These are phyloP conservation scores for Przewalskia tangutica DNA, from an alignment of 257 asterid genomes.

Conservation along the genomic window DNA sequence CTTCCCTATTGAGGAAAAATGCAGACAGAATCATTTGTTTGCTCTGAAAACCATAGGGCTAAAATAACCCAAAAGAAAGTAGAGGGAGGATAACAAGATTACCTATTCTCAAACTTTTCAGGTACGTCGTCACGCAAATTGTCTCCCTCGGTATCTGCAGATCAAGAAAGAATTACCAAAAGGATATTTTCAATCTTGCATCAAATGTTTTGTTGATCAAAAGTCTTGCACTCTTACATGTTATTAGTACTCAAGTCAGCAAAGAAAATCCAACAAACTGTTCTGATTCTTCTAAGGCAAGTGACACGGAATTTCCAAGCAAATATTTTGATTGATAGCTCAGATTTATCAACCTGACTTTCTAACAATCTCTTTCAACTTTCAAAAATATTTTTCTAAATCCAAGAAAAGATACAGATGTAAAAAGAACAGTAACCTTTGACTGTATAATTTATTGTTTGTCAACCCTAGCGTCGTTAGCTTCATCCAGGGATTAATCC, in stretches of 20 bases:
- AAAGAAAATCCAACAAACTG: neutral
- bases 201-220: neutral
- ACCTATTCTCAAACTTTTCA: constrained; percentile 48
- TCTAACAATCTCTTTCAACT: neutral
- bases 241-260: neutral
- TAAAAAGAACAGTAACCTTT: neutral
- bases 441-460: neutral
- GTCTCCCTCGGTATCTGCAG: constrained; percentile 52
- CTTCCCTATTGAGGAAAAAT: constrained; percentile 39
- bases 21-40: neutral
- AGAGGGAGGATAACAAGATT: neutral
- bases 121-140: constrained; percentile 46
- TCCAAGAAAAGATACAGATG: neutral
- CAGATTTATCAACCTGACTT: neutral
- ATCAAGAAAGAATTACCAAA: neutral
- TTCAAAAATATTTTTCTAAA: neutral
- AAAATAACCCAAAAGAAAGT: neutral
- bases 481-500: neutral
- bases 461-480: neutral
- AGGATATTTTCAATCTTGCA: neutral
- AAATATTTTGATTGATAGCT: neutral
- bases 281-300: neutral
- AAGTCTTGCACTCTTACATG: neutral
- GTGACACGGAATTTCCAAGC: neutral
- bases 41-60: neutral